These are phyloP conservation scores for Cordyceps farinosa DNA, from an alignment of 2,329 filamentous ascomycete species.

Conservation along the genomic window DNA sequence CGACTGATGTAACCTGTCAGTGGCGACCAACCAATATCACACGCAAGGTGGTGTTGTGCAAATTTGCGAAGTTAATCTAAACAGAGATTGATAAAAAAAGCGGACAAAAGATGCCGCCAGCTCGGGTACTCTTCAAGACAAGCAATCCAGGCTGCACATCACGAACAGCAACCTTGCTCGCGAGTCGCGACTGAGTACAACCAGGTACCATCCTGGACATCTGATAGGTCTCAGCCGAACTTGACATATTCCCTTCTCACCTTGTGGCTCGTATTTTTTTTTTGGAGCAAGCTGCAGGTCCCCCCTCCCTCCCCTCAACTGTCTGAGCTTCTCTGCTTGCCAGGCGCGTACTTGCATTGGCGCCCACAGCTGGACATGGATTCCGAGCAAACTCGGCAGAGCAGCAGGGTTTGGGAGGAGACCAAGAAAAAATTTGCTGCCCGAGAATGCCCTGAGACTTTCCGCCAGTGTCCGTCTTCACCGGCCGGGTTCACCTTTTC, in stretches of 20 bases:
- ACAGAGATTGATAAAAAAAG: background rate
- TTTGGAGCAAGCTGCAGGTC: background rate
- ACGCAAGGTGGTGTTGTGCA: background rate
- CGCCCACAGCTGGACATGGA: background rate
- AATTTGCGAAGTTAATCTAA: background rate
- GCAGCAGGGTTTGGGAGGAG: background rate
- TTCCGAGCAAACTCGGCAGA: background rate
- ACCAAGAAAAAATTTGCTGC: background rate
- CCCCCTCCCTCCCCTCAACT: background rate
- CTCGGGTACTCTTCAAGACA: slow-evolving; percentile 8
- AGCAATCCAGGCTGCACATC: slow-evolving; percentile 12
- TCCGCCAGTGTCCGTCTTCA: background rate
- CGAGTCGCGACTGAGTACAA: no score
- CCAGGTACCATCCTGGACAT: background rate
- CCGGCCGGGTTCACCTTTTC: background rate
- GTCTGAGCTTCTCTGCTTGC: background rate
- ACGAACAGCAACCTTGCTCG: background rate
- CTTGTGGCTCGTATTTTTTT: background rate
- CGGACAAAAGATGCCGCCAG: background rate
- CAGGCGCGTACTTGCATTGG: slow-evolving; percentile 5
- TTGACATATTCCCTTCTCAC: background rate
- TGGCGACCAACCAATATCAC: background rate
- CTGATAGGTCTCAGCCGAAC: background rate
- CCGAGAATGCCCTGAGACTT: background rate
- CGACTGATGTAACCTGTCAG: background rate